Conservation (phyloP, 192 early-diverging fungal species). For the Coemansia sp. region DNA sequence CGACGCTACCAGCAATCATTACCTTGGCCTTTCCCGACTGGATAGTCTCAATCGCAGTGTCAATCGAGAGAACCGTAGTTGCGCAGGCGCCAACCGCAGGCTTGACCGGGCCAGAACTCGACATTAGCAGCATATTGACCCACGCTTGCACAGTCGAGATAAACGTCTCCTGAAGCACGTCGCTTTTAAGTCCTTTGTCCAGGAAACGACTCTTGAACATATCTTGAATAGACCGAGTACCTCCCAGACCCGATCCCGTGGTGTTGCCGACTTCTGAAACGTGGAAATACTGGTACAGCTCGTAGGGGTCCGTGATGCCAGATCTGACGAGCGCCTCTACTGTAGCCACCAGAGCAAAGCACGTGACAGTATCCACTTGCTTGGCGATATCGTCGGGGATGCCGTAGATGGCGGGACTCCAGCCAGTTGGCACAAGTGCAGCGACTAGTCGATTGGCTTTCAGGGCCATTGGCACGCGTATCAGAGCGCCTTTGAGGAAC, state of each 20-base stretch:
- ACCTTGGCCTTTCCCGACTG: conserved; percentile 89
- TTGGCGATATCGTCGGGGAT: conserved; percentile 86
- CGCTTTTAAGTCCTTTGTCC: conserved; percentile 78
- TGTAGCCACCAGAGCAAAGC: conserved; percentile 85
- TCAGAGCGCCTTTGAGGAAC: conserved; percentile 83
- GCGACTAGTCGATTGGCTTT: conserved; percentile 80
- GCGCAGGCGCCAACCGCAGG: conserved; percentile 84
- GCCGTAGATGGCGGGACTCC: conserved; percentile 93
- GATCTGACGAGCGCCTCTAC: conserved; percentile 89
- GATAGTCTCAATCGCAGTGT: conserved; percentile 88
- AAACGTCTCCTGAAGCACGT: conserved; percentile 90
- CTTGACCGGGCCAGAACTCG: conserved; percentile 88
- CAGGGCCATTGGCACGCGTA: conserved; percentile 89
- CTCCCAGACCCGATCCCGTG: conserved; percentile 87
- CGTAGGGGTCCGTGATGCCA: conserved; percentile 96
- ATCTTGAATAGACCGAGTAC: conserved; percentile 68
- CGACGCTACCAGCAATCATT: conserved; percentile 89
- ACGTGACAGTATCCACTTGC: conserved; percentile 88
- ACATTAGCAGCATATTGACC: conserved; percentile 94
- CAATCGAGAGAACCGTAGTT: conserved; percentile 88
- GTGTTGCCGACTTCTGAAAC: conserved; percentile 93
- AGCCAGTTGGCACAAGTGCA: conserved; percentile 92
- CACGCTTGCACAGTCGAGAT: conserved; percentile 96
- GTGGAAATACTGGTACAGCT: conserved; percentile 95
- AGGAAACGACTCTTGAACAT: conserved; percentile 74